Evolutionary conservation across 1,139 yeast species (phyloP), one percentile per base, ranked within the genome.

Genomic region (Candida gigantensis): DNA sequence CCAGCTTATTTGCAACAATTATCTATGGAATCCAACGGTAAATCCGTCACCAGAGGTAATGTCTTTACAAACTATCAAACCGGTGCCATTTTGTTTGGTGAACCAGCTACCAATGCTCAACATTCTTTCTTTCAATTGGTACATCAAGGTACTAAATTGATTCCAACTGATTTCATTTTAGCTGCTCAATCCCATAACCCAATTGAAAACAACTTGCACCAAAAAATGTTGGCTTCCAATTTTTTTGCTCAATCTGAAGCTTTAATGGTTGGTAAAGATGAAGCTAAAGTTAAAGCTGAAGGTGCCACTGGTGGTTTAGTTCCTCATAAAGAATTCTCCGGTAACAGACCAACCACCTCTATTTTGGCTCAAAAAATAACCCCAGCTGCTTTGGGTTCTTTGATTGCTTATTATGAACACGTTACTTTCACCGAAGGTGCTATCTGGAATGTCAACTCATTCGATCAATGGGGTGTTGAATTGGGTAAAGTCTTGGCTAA

Each of bases 391-490:
- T 78, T 92, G 53, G 98, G 98, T 68, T 80, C 97, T 35, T 77
- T 92, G 68, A 92, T 92, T 64, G 97, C 95, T 36, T 92, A 92
- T 79, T 92, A 92, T 72, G 98, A 92, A 73, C 96, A 89, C 65
- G 78, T 88, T 41, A 92, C 97, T 26, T 92, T 92, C 69, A 90
- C 90, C 43, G 98, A 92, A 72, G 98, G 98, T 68, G 98, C 98
- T 42, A 70, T 92, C 58, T 92, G 98, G 98, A 92, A 94, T 79
- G 90, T 92, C 74, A 92, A 92, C 80, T 90, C 97, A 12, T 92
- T 88, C 61, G 98, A 92, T 74, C 98, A 92, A 77, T 92, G 97
- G 96, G 98, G 98, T 68, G 98, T 92, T 56, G 98, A 92, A 74
- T 84, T 92, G 57, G 98, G 98, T 64, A 92, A 92, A 75, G 95